phyloP scores from a whole-genome alignment of 352 stramenopile species.

The Elongisporangium anandrum region DNA sequence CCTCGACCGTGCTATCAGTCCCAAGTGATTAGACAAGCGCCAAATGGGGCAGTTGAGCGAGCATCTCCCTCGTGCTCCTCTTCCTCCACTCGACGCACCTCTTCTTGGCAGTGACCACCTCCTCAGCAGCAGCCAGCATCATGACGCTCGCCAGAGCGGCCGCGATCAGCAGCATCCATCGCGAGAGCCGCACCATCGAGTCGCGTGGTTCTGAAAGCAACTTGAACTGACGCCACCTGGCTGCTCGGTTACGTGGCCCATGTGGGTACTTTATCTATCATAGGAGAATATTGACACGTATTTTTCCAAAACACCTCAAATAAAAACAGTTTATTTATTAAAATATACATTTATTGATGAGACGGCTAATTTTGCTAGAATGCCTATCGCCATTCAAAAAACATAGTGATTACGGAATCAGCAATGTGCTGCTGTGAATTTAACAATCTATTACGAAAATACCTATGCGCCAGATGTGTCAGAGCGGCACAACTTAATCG shows the following conservation, averaged over 20 bases:
- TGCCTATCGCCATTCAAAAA: neutral
- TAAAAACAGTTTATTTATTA: neutral
- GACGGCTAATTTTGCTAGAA: too few relatives aligned
- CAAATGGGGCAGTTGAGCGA: neutral
- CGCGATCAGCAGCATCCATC: neutral
- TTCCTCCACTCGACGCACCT: neutral
- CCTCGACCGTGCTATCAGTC: constrained; percentile 36
- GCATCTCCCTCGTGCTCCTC: too few relatives aligned
- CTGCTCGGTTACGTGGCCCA: neutral
- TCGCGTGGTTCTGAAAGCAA: neutral
- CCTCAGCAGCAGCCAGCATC: neutral
- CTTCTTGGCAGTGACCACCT: neutral
- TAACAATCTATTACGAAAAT: neutral
- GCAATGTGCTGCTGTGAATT: too few relatives aligned
- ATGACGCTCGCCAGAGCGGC: neutral
- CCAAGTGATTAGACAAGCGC: neutral
- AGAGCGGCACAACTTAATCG: too few relatives aligned
- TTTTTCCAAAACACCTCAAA: neutral
- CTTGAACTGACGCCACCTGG: neutral
- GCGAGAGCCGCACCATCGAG: neutral
- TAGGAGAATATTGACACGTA: too few relatives aligned
- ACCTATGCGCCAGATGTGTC: too few relatives aligned
- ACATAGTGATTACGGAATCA: neutral
- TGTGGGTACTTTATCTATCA: neutral
- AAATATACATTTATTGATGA: neutral